Evolutionary conservation across 129 eudicot genomes (phyloP), one percentile per base, ranked within the genome.

Genomic region (Logfia minima): DNA sequence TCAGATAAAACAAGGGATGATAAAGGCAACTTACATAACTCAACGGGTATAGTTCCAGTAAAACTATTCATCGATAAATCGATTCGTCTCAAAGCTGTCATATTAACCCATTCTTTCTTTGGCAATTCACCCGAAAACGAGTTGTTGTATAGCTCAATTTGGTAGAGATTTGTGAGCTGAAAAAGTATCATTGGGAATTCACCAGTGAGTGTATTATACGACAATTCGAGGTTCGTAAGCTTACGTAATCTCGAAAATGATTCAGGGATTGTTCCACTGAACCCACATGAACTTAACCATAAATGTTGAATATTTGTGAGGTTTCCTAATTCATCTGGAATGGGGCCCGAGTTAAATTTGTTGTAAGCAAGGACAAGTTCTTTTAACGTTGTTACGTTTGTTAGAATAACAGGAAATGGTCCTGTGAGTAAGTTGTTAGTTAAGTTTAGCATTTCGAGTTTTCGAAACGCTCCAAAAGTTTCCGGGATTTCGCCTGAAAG

Each of bases 141-240:
- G 82, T 90, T 93, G 70, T 85, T 87, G 74, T 34, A 90, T 4
- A 93, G 84, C 86, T 90, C 98, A 14, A 90, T 71, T 59, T 93
- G 95, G 16, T 81, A 82, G 3, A 90, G 68, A 77, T 74, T 85
- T 5, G 16, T 75, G 19, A 93, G 78, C 79, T 72, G 76, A 65
- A 83, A 84, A 26, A 90, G 74, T 24, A 75, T 19, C 19, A 43
- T 48, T 5, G 96, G 92, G 14, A 93, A 78, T 3, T 77, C 14
- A 41, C 98, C 96, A 0, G 79, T 48, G 17, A 93, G 81, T 4
- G 70, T n/a, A 71, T 92, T 92, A 43, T 66, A 77, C 3, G 97
- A 80, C 55, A 92, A 68, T 32, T 92, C 97, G 19, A 92, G 83
- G 66, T 92, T 73, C 8, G 22, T 18, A 66, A 92, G 91, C 35